Evolutionary conservation across 495 filamentous ascomycete species (phyloP), one percentile per base, ranked within the genome.

Genomic region (Jackrogersella minutella): DNA sequence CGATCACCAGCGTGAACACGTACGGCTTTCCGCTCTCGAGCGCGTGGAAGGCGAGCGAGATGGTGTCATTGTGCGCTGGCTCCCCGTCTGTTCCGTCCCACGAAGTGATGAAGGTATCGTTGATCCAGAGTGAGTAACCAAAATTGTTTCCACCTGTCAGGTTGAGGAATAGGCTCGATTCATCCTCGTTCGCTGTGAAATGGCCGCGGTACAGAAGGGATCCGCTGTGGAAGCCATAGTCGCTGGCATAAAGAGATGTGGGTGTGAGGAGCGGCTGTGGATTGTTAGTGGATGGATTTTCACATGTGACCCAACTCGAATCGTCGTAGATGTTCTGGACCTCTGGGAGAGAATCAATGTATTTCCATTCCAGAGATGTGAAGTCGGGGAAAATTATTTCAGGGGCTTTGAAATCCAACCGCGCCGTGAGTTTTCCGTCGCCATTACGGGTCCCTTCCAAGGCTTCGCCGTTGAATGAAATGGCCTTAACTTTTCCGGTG

Each of bases 191-290:
- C 9, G 89, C 86, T 2, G 74, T 79, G 69, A 95, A 93, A 66
- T 88, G 83, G 19, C 90, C 90, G 4, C 90, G 82, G 74, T 85
- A 93, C 46, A 93, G 64, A 0, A 92, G 76, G 10, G 80, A 82
- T 33, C 91, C 91, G 0, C 84, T 84, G 72, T 91, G 80, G 77
- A 87, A 93, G 31, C 90, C 89, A 70, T 93, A 93, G 75, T 93
- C 91, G 51, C 81, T 85, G 0, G 82, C 80, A 69, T 89, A 91
- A 5, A 93, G 82, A 1, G 84, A 88, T 0, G 76, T 85, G 0
- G 89, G 86, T 0, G 91, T 93, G 3, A 76, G 76, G 4, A 90
- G 78, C 19, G 79, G 66, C 6, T 74, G 65, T 16, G 76, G 75
- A 73, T 91, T 91, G 61, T 85, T 83, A 5, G 88, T 87, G 19